Evolutionary conservation across 2,329 filamentous ascomycete species (phyloP).

Genomic region (Trichoderma citrinoviride): DNA sequence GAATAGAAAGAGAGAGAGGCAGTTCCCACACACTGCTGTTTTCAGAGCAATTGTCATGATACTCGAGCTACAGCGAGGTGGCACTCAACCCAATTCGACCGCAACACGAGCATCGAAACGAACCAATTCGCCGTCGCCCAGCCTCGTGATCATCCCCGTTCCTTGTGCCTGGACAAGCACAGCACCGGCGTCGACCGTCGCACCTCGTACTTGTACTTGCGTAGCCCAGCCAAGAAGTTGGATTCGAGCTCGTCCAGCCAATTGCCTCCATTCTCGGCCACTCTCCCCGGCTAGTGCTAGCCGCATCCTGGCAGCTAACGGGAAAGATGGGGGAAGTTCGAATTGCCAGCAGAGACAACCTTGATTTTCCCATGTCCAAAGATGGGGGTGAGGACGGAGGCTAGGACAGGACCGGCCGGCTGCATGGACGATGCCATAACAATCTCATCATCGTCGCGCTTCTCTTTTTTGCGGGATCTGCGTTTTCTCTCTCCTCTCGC

Average conservation of each 20-base stretch:
- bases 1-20: no score
- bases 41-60: no score
- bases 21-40: no score
- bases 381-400: not conserved
- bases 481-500: not conserved
- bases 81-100: no score
- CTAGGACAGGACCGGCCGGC: no score
- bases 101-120: no score
- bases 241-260: no score
- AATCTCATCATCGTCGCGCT: slow-evolving; percentile 9
- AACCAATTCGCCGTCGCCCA: no score
- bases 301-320: slow-evolving; percentile 11
- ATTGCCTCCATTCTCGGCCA: not conserved
- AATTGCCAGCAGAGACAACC: slow-evolving; percentile 5
- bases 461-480: not conserved
- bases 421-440: slow-evolving; percentile 6
- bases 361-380: not conserved
- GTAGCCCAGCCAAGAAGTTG: not conserved
- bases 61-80: no score
- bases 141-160: no score
- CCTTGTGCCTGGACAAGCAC: no score
- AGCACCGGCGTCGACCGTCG: not conserved
- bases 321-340: not conserved
- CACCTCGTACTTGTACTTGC: no score
- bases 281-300: slow-evolving; percentile 2